Base-by-base conservation (phyloP, 2,329 filamentous ascomycete species). In the Microdochium trichocladiopsis region DNA sequence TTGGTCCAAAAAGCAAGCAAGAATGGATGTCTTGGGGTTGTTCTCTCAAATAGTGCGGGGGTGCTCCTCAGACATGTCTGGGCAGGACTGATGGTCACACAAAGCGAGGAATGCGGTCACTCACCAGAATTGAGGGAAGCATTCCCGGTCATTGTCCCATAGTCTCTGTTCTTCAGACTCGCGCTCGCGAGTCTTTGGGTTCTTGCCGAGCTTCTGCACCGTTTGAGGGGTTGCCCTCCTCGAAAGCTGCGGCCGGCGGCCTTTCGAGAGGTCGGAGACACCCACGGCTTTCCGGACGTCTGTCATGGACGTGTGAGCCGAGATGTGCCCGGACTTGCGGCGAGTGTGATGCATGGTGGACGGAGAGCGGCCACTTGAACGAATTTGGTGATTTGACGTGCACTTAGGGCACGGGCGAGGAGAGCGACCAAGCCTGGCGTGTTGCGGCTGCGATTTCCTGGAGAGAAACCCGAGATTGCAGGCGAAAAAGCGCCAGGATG, bases 81-180 rank as follows among this genome's bases (percentile, higher is more conserved):
- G 14, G 28, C 28, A 31, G 8, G 14, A n/a, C n/a, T n/a, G n/a
- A 31, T 8, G 28, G 28, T 31, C 8, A 31, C 28, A 31, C 28
- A 31, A 31, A 31, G 28, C 8, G 8, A 8, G 18, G 22, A 53
- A 52, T 50, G 51, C 58, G 43, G 43, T 56, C 53, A 77, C 80
- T 53, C 75, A 86, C 82, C 82, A 86, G 62, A 75, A 85, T 63
- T 84, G 81, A 22, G 82, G 82, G 56, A 86, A 85, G 66, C 77
- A 82, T 61, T 85, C 82, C 52, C 79, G 72, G 61, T 83, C 80
- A 51, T 83, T 76, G 51, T 80, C 76, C 64, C 72, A 79, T 63
- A 72, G 73, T 49, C 66, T 67, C 54, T 73, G 70, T 33, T 78
- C 75, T 53, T 76, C 72, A 62, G 71, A 69, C 55, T 80, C 74